Conservation (phyloP, 169 alveolate species). For the Eimeria zaria region DNA sequence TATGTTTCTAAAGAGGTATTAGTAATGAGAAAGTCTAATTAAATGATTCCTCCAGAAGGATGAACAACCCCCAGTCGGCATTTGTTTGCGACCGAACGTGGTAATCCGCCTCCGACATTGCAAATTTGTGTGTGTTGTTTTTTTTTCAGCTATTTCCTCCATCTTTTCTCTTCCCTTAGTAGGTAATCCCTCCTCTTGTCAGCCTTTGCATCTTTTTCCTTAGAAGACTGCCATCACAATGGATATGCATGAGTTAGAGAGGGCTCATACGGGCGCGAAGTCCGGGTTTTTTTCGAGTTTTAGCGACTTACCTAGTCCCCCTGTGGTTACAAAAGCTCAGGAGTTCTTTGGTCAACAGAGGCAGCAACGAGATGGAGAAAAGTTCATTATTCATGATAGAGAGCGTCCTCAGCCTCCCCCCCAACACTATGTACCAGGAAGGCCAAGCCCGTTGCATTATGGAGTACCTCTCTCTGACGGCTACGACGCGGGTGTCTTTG, state of each 20-base stretch:
- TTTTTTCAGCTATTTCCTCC: background rate
- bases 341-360: background rate
- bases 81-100: too few relatives aligned
- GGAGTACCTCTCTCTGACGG: constrained; percentile 84
- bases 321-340: background rate
- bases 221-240: background rate
- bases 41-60: too few relatives aligned
- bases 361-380: background rate
- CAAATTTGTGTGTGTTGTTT: background rate
- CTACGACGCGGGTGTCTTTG: constrained; percentile 88
- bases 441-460: constrained; percentile 82
- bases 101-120: too few relatives aligned
- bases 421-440: constrained; percentile 59
- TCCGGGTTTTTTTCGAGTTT: background rate
- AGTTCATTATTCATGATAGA: background rate
- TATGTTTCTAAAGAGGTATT: too few relatives aligned
- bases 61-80: too few relatives aligned
- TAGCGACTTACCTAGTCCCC: background rate
- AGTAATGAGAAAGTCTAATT: too few relatives aligned
- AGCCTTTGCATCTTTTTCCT: background rate
- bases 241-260: background rate
- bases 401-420: constrained; percentile 69
- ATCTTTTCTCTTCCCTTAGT: background rate
- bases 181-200: background rate
- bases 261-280: constrained; percentile 4